Conservation (phyloP, 306 rosid genomes). For the Cajanus cajan region DNA sequence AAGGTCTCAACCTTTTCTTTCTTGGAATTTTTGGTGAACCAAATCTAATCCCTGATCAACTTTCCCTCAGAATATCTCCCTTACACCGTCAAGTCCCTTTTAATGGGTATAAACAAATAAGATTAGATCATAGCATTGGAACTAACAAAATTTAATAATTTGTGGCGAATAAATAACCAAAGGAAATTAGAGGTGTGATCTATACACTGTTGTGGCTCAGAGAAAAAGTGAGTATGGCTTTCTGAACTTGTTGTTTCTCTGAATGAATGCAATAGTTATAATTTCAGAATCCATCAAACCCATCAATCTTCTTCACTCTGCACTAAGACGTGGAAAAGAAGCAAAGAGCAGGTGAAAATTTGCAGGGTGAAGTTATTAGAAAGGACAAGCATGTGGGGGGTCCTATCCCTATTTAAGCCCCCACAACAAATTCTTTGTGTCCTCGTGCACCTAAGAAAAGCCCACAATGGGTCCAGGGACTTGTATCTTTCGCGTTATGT, state of each 20-base stretch:
- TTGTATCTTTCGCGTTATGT: slow-evolving; percentile 40
- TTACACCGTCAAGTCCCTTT: slow-evolving; percentile 30
- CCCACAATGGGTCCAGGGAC: slow-evolving; percentile 37
- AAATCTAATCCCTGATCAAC: slow-evolving; percentile 49
- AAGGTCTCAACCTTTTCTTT: slow-evolving; percentile 36
- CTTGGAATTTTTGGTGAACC: slow-evolving; percentile 47
- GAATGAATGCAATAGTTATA: slow-evolving; percentile 39
- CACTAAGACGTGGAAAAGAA: slow-evolving; percentile 71
- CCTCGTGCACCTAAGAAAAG: slow-evolving; percentile 35
- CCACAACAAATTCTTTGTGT: slow-evolving; percentile 51
- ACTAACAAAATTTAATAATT: slow-evolving; percentile 4
- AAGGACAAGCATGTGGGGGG: slow-evolving; percentile 64
- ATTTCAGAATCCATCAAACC: slow-evolving; percentile 65
- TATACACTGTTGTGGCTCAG: slow-evolving; percentile 39
- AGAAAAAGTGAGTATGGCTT: slow-evolving; percentile 45
- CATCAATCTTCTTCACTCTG: slow-evolving; percentile 64
- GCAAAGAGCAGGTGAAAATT: slow-evolving; percentile 55
- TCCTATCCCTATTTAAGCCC: slow-evolving; percentile 42
- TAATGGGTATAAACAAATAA: slow-evolving; percentile 12
- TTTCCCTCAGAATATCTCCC: slow-evolving; percentile 38
- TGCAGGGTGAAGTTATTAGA: slow-evolving; percentile 42
- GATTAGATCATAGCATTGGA: not conserved
- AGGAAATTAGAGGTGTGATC: slow-evolving; percentile 20
- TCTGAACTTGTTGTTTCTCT: slow-evolving; percentile 37
- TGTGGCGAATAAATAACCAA: slow-evolving; percentile 17